Percentiles rank a stretch among this genome's conserved stretches.
Conservation (phyloP, 1,139 yeast species). For the Saccharomyces hybrid region DNA sequence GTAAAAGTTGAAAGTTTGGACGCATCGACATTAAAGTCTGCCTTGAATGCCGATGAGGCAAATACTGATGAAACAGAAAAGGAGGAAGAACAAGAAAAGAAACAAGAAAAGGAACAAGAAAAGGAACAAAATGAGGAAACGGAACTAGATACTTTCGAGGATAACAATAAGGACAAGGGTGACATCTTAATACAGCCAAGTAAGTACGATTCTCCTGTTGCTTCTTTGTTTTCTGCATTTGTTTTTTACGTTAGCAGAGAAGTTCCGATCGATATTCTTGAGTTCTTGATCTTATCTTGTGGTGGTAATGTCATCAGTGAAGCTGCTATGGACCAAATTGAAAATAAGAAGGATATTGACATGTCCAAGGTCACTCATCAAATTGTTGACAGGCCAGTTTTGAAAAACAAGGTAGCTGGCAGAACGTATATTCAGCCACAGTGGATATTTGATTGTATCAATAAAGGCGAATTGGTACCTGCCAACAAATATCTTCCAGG, state of each 20-base stretch:
- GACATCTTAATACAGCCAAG: slow-evolving; percentile 79
- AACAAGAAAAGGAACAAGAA: slow-evolving; percentile 36
- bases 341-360: slow-evolving; percentile 41
- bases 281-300: slow-evolving; percentile 75
- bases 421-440: slow-evolving; percentile 95
- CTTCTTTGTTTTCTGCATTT: slow-evolving; percentile 62
- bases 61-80: slow-evolving; percentile 27
- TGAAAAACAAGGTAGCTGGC: slow-evolving; percentile 72
- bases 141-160: slow-evolving; percentile 64
- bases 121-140: slow-evolving; percentile 39
- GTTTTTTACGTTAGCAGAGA: slow-evolving; percentile 90
- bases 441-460: slow-evolving; percentile 92
- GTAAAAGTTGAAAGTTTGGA: slow-evolving; percentile 32
- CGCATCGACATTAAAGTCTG: slow-evolving; percentile 32
- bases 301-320: slow-evolving; percentile 88
- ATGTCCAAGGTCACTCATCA: slow-evolving; percentile 79
- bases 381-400: slow-evolving; percentile 83
- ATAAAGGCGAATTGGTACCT: slow-evolving; percentile 64
- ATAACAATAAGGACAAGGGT: slow-evolving; percentile 56
- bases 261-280: slow-evolving; percentile 86
- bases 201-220: slow-evolving; percentile 46
- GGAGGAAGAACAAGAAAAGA: slow-evolving; percentile 34
- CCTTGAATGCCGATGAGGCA: slow-evolving; percentile 38
- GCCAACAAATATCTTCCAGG: slow-evolving; percentile 88
- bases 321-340: slow-evolving; percentile 72